Evolutionary conservation across 257 asterid genomes (phyloP).

Genomic region (Fraxinus quadrangulata): DNA sequence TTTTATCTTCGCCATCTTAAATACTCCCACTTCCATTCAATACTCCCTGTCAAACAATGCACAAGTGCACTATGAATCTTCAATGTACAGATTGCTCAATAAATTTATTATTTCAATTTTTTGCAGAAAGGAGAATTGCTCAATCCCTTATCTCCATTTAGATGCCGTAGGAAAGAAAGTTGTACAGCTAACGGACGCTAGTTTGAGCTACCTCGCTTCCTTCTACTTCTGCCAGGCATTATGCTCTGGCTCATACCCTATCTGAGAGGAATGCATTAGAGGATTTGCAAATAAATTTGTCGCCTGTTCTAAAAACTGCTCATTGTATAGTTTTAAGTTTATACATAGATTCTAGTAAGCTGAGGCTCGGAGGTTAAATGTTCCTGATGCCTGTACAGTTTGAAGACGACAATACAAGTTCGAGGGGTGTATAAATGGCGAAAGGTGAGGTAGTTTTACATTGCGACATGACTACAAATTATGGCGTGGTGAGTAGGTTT

Average conservation of each 20-base stretch:
- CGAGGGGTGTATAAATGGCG: slow-evolving; percentile 28
- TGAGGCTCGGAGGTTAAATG: slow-evolving; percentile 34
- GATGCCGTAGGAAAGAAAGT: slow-evolving; percentile 41
- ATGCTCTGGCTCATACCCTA: slow-evolving; percentile 1
- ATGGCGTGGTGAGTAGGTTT: slow-evolving; percentile 34
- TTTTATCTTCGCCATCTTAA: no score
- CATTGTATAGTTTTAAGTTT: slow-evolving; percentile 44
- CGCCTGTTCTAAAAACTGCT: slow-evolving; percentile 48
- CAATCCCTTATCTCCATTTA: slow-evolving; percentile 39
- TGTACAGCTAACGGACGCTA: slow-evolving; percentile 89
- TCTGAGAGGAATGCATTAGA: slow-evolving; percentile 21
- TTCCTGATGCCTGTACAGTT: slow-evolving; percentile 36
- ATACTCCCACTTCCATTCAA: no score
- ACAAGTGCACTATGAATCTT: no score
- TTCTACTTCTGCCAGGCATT: not conserved
- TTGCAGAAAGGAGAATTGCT: slow-evolving; percentile 64
- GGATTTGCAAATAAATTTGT: slow-evolving; percentile 45
- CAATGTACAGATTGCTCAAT: no score
- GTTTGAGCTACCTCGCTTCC: slow-evolving; percentile 54
- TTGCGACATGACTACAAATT: slow-evolving; percentile 36
- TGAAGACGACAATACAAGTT: not conserved
- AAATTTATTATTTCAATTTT: not conserved
- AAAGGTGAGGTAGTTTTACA: slow-evolving; percentile 31
- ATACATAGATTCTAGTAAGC: slow-evolving; percentile 41
- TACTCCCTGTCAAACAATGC: no score